Base-by-base conservation (phyloP, 2,329 filamentous ascomycete genomes). In the Pseudogymnoascus sp. region DNA sequence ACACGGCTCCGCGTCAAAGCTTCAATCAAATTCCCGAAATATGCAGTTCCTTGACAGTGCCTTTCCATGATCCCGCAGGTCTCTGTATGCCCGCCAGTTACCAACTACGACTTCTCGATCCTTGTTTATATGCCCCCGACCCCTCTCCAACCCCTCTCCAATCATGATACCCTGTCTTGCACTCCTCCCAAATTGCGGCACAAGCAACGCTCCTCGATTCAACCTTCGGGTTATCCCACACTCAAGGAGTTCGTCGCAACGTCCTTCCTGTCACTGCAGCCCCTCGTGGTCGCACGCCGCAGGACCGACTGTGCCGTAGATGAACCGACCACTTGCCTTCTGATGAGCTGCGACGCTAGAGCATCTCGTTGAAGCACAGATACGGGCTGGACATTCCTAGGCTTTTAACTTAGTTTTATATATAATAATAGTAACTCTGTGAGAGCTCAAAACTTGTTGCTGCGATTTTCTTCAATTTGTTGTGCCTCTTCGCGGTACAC, bases 291-390 rank as follows among this genome's bases (percentile, higher is more conserved):
- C 58, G 58, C 8, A 59, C 4, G 33, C 17, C 36, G 58, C 36
- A 25, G 70, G 70, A 66, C 65, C 61, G 48, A 39, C 55, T 71
- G 72, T 55, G 44, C 71, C 72, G 74, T 68, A 77, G 69, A 76
- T 73, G 68, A 68, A 71, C 68, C 60, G 60, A 66, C 68, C 61
- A 62, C 68, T 71, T 66, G 77, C 80, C 81, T 83, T 76, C 79
- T 83, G 82, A 86, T 84, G 84, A 86, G 83, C 83, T 84, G 80
- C 80, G 77, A 77, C 77, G 76, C 77, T 80, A 76, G 78, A 85
- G 81, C 73, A 76, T 74, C 78, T 80, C 78, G 76, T 80, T 76
- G 76, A 77, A 82, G 83, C 82, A 87, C 84, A 87, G 84, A 87
- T 87, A 86, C 84, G 82, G 83, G 83, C 76, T 78, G 77, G 74